Base-by-base conservation (phyloP, 306 rosid genomes). In the Gillenia trifoliata region DNA sequence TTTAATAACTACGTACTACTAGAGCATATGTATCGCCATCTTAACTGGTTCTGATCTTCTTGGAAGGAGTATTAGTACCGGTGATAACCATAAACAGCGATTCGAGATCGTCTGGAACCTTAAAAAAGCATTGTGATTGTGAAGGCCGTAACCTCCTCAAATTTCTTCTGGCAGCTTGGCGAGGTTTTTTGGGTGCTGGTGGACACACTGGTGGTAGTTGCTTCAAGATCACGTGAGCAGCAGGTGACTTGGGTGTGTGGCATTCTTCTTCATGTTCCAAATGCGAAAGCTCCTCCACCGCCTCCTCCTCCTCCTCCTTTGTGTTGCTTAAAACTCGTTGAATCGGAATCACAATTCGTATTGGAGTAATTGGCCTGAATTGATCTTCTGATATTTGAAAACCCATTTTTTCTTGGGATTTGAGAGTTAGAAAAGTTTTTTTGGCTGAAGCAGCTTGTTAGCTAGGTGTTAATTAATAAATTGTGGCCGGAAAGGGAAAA, bases 171-270 rank as follows among this genome's bases (percentile, higher is more conserved):
- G 68, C 43, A 1, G 81, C 22, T 70, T 30, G 59, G 64, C 82
- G 64, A 25, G 82, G 84, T 70, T 89, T 89, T 81, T 81, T 89
- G 0, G 95, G 95, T 64, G 95, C 78, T 40, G 92, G 95, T 1
- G 92, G 96, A 19, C 96, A 90, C 36, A 78, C 80, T 74, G 66
- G 72, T 0, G 79, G 64, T 2, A 28, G 29, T 3, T 73, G 68
- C 68, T 31, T 80, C 68, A 84, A 67, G 22, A 23, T 34, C 49
- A 66, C 65, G 72, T 61, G 75, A 52, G 59, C 38, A 2, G 77
- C 66, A 17, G 45, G 31, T 13, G 90, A 79, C 36, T 78, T 87
- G 13, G 95, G 95, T 11, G 90, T 87, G 34, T 12, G 78, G 45
- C 92, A 84, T 11, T 80, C 87, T 66, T 75, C 74, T 2, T 75